Evolutionary conservation across 2,329 filamentous ascomycete genomes (phyloP).

Genomic region (Salinomyces thailandicus): DNA sequence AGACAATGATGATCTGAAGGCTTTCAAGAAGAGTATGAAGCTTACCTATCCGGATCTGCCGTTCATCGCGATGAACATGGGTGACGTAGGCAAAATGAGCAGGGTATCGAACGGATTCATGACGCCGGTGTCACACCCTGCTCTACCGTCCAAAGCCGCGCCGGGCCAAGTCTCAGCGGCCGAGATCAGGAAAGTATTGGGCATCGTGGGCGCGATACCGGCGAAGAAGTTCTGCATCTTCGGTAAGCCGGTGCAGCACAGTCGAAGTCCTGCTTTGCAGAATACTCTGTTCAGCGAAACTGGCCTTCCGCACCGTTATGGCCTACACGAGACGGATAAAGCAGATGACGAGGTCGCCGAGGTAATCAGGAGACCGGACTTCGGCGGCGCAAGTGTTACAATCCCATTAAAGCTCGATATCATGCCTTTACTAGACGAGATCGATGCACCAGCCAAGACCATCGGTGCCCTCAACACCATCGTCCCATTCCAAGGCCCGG

Average conservation of each 20-base stretch:
- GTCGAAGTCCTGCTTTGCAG: conserved; percentile 79
- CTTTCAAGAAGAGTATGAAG: conserved; percentile 69
- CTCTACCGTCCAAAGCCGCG: conserved; percentile 83
- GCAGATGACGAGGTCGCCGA: conserved; percentile 52
- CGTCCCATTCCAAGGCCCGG: conserved; percentile 43
- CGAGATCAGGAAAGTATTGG: conserved; percentile 71
- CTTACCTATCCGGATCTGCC: conserved; percentile 61
- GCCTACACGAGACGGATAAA: conserved; percentile 60
- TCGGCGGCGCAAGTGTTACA: conserved; percentile 90
- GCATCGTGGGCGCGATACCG: conserved; percentile 68
- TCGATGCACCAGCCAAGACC: conserved; percentile 64
- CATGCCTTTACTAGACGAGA: conserved; percentile 66
- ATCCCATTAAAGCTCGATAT: conserved; percentile 91
- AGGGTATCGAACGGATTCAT: conserved; percentile 85
- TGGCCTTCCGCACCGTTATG: conserved; percentile 79
- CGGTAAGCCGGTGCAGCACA: conserved; percentile 71
- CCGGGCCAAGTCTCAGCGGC: conserved; percentile 85
- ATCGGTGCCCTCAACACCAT: conserved; percentile 97
- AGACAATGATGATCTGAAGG: conserved; percentile 76
- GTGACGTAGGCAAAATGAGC: conserved; percentile 72
- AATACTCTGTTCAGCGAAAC: conserved; percentile 68
- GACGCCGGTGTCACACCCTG: conserved; percentile 85
- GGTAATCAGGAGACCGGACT: conserved; percentile 59
- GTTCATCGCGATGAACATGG: conserved; percentile 95
- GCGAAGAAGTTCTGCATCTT: conserved; percentile 75